Conservation (phyloP, 495 filamentous ascomycete genomes). For the Sabuloglossum arenarium region DNA sequence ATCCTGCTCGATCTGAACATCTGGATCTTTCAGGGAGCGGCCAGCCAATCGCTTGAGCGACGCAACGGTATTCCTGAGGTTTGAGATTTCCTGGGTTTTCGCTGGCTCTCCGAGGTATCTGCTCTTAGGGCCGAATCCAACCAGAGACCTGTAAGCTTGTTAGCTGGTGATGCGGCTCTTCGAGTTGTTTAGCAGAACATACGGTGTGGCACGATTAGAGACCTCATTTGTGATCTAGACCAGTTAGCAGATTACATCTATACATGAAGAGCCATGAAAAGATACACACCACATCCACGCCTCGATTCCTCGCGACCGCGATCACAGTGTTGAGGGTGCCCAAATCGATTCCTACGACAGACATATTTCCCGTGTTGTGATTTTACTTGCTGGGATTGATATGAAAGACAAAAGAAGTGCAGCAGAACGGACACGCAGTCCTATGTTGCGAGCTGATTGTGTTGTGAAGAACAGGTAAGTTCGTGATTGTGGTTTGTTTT, state of each 20-base stretch:
- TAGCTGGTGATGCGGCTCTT: neutral
- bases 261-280: constrained; percentile 4
- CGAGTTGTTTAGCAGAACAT: constrained; percentile 22
- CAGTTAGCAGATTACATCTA: constrained; percentile 3
- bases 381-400: neutral
- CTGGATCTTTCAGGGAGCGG: constrained; percentile 67
- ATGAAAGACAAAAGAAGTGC: neutral
- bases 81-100: constrained; percentile 98
- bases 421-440: neutral
- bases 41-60: constrained; percentile 84
- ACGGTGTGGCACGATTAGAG: constrained; percentile 95
- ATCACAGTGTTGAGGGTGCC: constrained; percentile 94
- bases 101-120: constrained; percentile 86
- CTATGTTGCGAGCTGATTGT: neutral
- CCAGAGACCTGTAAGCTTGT: constrained; percentile 45
- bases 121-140: constrained; percentile 83
- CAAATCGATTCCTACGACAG: constrained; percentile 81
- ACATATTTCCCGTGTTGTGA: constrained; percentile 30
- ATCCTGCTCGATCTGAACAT: constrained; percentile 77
- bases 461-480: neutral
- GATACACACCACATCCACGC: constrained; percentile 91
- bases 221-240: constrained; percentile 91
- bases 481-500: neutral
- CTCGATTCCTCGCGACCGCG: constrained; percentile 90
- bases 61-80: constrained; percentile 94